A percentile compares a stretch with the other conserved stretches of the same genome.
Evolutionary conservation across 1,139 yeast species (phyloP).

Genomic region (Diutina pseudorugosa): DNA sequence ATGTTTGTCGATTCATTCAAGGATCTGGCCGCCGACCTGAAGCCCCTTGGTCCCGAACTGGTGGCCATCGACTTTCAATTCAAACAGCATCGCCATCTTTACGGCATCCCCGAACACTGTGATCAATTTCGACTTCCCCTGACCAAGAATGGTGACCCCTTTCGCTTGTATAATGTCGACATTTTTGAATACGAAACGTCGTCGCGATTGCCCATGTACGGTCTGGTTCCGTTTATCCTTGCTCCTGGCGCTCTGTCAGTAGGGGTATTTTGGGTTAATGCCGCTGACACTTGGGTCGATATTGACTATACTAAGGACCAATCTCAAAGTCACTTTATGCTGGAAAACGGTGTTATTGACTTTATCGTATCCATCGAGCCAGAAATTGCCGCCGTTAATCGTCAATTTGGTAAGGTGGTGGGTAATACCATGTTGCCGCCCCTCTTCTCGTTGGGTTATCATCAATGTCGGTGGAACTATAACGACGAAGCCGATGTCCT

Average conservation of each 20-base stretch:
- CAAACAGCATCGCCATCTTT: constrained; percentile 47
- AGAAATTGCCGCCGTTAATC: constrained; percentile 46
- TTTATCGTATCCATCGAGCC: constrained; percentile 57
- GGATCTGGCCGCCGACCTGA: constrained; percentile 45
- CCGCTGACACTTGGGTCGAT: constrained; percentile 88
- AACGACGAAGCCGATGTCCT: constrained; percentile 78
- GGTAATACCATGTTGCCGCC: constrained; percentile 75
- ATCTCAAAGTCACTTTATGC: constrained; percentile 74
- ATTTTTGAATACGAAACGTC: constrained; percentile 84
- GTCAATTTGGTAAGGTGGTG: constrained; percentile 57
- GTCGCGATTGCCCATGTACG: constrained; percentile 86
- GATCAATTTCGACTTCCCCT: constrained; percentile 64
- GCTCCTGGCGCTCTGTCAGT: constrained; percentile 40
- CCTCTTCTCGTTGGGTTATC: constrained; percentile 74
- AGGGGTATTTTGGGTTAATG: constrained; percentile 85
- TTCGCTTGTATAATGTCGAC: constrained; percentile 83
- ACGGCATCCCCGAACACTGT: constrained; percentile 95
- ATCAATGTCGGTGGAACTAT: constrained; percentile 96
- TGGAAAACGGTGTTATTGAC: constrained; percentile 80
- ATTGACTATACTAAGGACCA: constrained; percentile 29
- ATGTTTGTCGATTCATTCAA: constrained; percentile 49
- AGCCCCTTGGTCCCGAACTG: constrained; percentile 86
- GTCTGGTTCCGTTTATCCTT: constrained; percentile 79
- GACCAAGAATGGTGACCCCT: constrained; percentile 54
- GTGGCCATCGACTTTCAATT: constrained; percentile 70